Conservation (phyloP, 371 early-diverging fungal genomes). For the Syncephalastrum sp. region DNA sequence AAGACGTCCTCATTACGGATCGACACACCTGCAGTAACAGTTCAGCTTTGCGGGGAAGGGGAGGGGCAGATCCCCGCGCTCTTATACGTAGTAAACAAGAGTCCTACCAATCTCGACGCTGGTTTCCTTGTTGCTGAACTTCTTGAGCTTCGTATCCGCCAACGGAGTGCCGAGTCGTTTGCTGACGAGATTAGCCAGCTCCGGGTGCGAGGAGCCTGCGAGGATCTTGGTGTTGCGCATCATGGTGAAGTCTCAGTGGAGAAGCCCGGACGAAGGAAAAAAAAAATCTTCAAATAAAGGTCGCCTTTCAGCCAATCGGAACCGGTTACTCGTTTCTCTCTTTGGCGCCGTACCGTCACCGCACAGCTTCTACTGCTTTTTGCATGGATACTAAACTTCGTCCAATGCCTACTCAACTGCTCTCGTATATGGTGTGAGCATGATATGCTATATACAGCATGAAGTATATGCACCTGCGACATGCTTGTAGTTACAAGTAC, state of each 20-base stretch:
- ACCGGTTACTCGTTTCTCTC: no score
- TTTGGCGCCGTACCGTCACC: no score
- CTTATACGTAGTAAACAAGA: background rate
- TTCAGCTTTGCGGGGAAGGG: no score
- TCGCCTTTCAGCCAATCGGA: no score
- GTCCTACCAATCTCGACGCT: constrained; percentile 23
- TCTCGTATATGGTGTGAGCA: no score
- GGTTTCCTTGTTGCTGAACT: constrained; percentile 31
- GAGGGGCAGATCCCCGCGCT: no score
- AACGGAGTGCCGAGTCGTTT: constrained; percentile 77
- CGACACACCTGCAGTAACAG: constrained; percentile 64
- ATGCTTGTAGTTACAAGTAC: no score
- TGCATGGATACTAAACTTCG: no score
- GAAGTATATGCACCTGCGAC: no score
- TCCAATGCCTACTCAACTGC: no score
- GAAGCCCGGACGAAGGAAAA: constrained; percentile 3
- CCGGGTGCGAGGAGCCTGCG: constrained; percentile 93
- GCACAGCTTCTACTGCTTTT: no score
- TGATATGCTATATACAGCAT: no score
- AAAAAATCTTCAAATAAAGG: constrained; percentile 9
- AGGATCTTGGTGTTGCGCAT: constrained; percentile 86
- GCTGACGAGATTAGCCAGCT: constrained; percentile 79
- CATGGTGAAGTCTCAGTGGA: constrained; percentile 39
- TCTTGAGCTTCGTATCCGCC: constrained; percentile 44
- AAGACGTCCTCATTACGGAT: constrained; percentile 96